Conservation (phyloP, 352 stramenopile species). For the Phytophthora litchii region DNA sequence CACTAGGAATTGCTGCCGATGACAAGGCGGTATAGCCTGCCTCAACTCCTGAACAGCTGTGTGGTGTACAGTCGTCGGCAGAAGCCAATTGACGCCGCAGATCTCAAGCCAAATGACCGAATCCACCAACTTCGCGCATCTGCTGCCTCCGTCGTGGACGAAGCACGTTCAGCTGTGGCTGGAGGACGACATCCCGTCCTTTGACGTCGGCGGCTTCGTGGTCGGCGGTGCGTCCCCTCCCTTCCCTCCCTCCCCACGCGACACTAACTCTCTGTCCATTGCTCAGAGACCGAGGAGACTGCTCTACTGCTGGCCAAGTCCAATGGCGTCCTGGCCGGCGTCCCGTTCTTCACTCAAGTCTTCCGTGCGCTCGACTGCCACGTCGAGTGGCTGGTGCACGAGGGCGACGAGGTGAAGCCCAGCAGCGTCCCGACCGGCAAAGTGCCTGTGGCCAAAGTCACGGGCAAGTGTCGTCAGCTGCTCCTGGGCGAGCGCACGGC, state of each 20-base stretch:
- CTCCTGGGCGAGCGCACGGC: conserved; percentile 97
- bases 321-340: conserved; percentile 93
- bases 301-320: conserved; percentile 94
- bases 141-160: conserved; percentile 83
- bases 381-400: conserved; percentile 90
- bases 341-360: conserved; percentile 96
- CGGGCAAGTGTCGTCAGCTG: conserved; percentile 93
- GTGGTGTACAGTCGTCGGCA: no score
- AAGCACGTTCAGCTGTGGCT: conserved; percentile 94
- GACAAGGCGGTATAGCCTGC: conserved; percentile 19
- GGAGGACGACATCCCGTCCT: conserved; percentile 96
- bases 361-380: conserved; percentile 92
- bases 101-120: conserved; percentile 25
- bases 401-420: conserved; percentile 68
- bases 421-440: conserved; percentile 65
- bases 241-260: not conserved
- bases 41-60: conserved; percentile 12
- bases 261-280: conserved; percentile 10
- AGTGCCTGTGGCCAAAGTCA: conserved; percentile 93
- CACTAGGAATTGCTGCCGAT: not conserved
- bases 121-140: conserved; percentile 50
- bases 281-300: conserved; percentile 72
- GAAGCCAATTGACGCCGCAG: no score
- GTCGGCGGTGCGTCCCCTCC: conserved; percentile 78
- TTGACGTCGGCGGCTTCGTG: conserved; percentile 98